A percentile compares a stretch with the other conserved stretches of the same genome.
Conservation (phyloP, 2,329 filamentous ascomycete species). For the Beauveria sp. region DNA sequence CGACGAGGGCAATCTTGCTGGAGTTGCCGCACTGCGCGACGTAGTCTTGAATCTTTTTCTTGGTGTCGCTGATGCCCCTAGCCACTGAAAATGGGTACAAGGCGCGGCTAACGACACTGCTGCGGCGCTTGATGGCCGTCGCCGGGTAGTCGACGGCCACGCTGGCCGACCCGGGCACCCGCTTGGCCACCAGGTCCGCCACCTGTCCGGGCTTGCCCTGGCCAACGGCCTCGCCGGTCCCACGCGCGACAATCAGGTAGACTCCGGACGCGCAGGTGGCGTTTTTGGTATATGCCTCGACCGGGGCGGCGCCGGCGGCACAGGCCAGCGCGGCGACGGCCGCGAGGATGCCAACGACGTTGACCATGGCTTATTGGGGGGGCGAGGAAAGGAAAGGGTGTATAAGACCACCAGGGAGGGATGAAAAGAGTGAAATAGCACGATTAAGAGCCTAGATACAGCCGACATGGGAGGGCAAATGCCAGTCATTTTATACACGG, state of each 20-base stretch:
- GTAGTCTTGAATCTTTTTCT: conserved; percentile 11
- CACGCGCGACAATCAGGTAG: conserved; percentile 13
- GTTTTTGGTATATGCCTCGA: background rate
- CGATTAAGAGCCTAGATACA: too few species aligned
- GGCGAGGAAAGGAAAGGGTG: background rate
- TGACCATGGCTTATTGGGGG: background rate
- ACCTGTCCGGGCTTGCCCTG: conserved; percentile 7
- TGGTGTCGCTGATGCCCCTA: conserved; percentile 10
- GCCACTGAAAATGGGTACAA: conserved; percentile 11
- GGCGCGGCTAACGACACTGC: background rate
- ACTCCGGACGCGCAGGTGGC: conserved; percentile 9
- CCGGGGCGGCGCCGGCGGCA: background rate
- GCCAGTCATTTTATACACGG: too few species aligned
- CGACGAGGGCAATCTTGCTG: conserved; percentile 11
- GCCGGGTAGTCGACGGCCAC: conserved; percentile 14
- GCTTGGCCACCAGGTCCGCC: conserved; percentile 2
- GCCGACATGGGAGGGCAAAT: background rate
- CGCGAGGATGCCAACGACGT: background rate
- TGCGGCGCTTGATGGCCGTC: background rate
- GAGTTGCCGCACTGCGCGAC: conserved; percentile 7
- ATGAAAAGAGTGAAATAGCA: too few species aligned
- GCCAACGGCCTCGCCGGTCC: conserved; percentile 9
- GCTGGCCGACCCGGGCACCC: conserved; percentile 8
- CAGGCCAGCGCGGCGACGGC: background rate
- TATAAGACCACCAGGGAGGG: background rate